phyloP scores from a whole-genome alignment of 2,329 filamentous ascomycete genomes.

The Neonectria ditissima region DNA sequence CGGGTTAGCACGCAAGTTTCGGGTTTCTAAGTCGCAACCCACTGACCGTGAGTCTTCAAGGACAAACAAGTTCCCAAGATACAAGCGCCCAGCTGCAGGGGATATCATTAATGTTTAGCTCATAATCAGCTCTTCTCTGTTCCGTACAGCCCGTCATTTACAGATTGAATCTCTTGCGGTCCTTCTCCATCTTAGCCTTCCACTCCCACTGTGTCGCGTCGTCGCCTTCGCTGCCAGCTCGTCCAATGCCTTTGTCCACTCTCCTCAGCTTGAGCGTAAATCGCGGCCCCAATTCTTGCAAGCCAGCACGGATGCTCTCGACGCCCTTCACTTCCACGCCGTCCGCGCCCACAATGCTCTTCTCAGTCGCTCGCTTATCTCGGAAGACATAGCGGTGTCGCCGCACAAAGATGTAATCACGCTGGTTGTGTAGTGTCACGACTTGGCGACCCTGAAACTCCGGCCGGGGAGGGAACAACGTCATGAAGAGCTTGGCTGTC shows the following conservation, averaged over 20 bases:
- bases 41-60: not conserved
- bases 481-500: slow-evolving; percentile 82
- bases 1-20: not conserved
- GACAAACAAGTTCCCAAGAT: not conserved
- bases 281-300: slow-evolving; percentile 89
- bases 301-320: slow-evolving; percentile 84
- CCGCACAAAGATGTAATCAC: slow-evolving; percentile 94
- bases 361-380: slow-evolving; percentile 88
- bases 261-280: slow-evolving; percentile 85
- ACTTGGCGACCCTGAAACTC: slow-evolving; percentile 90
- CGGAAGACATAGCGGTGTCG: slow-evolving; percentile 93
- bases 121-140: slow-evolving; percentile 2
- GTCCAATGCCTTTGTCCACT: slow-evolving; percentile 87
- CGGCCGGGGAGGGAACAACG: slow-evolving; percentile 75
- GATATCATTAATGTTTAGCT: slow-evolving; percentile 25
- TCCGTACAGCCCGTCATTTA: slow-evolving; percentile 55
- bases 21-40: not conserved
- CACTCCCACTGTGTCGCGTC: slow-evolving; percentile 93
- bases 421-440: slow-evolving; percentile 92
- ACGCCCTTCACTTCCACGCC: slow-evolving; percentile 87
- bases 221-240: slow-evolving; percentile 74
- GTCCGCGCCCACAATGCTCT: slow-evolving; percentile 83
- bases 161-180: slow-evolving; percentile 92
- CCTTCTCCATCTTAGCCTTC: slow-evolving; percentile 96
- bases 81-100: slow-evolving; percentile 2